Percentiles rank a stretch among this genome's conserved stretches.
Conservation (phyloP, 306 rosid genomes). For the Albizia julibrissin region DNA sequence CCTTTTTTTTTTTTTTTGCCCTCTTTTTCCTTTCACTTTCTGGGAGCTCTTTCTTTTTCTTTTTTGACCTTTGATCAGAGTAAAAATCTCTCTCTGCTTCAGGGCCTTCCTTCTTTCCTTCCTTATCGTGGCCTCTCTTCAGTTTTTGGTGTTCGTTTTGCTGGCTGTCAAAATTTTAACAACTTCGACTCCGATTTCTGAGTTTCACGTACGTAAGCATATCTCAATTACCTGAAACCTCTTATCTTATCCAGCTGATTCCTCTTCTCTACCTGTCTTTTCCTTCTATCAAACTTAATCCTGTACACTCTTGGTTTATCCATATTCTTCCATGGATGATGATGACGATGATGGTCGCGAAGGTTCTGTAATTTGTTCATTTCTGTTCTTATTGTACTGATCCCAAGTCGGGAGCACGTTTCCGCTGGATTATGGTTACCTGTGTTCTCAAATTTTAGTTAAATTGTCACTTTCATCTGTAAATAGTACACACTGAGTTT, state of each 20-base stretch:
- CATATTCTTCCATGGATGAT: slow-evolving; percentile 27
- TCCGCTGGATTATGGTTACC: background rate
- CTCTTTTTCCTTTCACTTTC: slow-evolving; percentile 14
- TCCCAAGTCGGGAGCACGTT: slow-evolving; percentile 24
- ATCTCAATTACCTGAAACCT: slow-evolving; percentile 14
- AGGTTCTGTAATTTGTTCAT: slow-evolving; percentile 17
- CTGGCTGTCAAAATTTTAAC: slow-evolving; percentile 10
- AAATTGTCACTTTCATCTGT: slow-evolving; percentile 7
- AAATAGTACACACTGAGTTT: background rate
- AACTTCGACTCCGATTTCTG: slow-evolving; percentile 25
- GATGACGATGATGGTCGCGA: slow-evolving; percentile 31
- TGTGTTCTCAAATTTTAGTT: background rate
- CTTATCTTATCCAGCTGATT: background rate
- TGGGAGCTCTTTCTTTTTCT: slow-evolving; percentile 22
- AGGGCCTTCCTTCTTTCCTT: slow-evolving; percentile 23
- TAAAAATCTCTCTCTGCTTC: slow-evolving; percentile 3
- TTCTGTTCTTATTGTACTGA: slow-evolving; percentile 16
- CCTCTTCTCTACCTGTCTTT: background rate
- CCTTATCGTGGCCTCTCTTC: slow-evolving; percentile 24
- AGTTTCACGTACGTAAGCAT: slow-evolving; percentile 9
- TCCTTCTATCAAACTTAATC: background rate
- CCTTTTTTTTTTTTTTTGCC: background rate
- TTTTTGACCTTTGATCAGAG: slow-evolving; percentile 26
- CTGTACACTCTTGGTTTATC: background rate
- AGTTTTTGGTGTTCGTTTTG: slow-evolving; percentile 6